phyloP scores from a whole-genome alignment of 176 grass and related monocot species.

The Coix lacrymajobi region DNA sequence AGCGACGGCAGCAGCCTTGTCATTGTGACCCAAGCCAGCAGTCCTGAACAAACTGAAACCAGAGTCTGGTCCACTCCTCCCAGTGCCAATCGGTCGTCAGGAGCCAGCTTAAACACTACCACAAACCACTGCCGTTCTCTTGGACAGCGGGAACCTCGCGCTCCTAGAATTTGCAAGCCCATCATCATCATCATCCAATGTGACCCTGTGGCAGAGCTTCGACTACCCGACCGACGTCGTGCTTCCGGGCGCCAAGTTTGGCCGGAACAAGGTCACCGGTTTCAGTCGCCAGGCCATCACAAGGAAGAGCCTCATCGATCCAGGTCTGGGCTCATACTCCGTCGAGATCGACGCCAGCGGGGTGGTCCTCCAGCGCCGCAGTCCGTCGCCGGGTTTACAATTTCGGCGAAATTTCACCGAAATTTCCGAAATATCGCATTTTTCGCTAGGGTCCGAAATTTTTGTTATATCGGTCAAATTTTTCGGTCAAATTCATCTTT shows the following conservation, averaged over 20 bases:
- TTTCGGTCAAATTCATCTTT: no score
- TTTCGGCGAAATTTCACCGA: no score
- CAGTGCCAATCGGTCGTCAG: not conserved
- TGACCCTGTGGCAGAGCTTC: constrained; percentile 2
- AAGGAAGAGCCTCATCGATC: constrained; percentile 27
- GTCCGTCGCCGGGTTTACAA: no score
- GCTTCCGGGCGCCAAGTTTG: constrained; percentile 39
- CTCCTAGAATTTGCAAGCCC: not conserved
- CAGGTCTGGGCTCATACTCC: constrained; percentile 29
- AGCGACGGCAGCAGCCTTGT: not conserved
- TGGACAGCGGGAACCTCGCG: constrained; percentile 4
- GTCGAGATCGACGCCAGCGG: constrained; percentile 4
- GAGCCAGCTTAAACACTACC: not conserved
- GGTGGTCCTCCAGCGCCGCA: not conserved
- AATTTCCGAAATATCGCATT: no score
- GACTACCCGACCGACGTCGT: constrained; percentile 7
- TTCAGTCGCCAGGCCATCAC: not conserved
- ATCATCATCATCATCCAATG: not conserved
- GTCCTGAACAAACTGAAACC: not conserved
- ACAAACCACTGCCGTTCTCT: not conserved
- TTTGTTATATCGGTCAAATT: no score
- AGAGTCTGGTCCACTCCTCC: constrained; percentile 35
- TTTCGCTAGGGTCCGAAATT: no score
- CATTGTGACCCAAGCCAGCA: not conserved
- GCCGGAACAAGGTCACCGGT: constrained; percentile 38